These are phyloP conservation scores for Wallacemonas sp. DNA, from an alignment of 208 protist species.

Conservation along the genomic window DNA sequence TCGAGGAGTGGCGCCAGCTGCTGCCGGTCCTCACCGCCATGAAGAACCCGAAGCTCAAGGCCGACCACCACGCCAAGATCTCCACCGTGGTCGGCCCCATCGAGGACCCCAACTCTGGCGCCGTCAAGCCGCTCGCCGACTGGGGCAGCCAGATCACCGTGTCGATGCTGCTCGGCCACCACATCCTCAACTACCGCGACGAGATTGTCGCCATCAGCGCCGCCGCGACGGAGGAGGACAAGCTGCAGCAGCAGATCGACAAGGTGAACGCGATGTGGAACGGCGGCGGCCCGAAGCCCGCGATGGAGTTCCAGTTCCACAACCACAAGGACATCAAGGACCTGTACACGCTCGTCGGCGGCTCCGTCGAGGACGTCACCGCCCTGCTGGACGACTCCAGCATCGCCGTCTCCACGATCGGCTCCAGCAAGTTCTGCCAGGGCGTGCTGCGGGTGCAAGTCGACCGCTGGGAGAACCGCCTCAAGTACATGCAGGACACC, in stretches of 20 bases:
- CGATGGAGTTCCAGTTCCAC: constrained; percentile 93
- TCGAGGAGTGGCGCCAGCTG: constrained; percentile 94
- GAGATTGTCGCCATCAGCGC: constrained; percentile 93
- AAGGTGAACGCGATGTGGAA: constrained; percentile 95
- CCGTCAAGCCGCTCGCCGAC: constrained; percentile 68
- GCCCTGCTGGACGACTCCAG: constrained; percentile 92
- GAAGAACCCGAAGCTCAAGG: constrained; percentile 93
- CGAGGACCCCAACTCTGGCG: constrained; percentile 52
- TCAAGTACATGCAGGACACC: constrained; percentile 94
- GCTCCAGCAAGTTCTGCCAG: constrained; percentile 92
- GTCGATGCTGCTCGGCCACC: constrained; percentile 84
- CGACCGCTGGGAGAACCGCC: constrained; percentile 93
- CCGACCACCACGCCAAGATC: constrained; percentile 79
- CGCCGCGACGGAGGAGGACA: constrained; percentile 95
- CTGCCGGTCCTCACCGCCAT: constrained; percentile 93
- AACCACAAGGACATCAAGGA: constrained; percentile 95
- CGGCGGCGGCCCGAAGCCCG: constrained; percentile 88
- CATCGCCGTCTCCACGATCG: constrained; percentile 93
- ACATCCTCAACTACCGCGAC: constrained; percentile 87
- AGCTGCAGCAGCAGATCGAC: constrained; percentile 96
- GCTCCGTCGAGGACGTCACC: constrained; percentile 93
- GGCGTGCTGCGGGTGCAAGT: constrained; percentile 91
- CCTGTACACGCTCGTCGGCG: constrained; percentile 88
- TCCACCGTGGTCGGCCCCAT: constrained; percentile 74
- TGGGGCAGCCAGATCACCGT: constrained; percentile 88